These are phyloP conservation scores for Blastobotrys raffinosifermentans DNA, from an alignment of 1,139 yeast genomes.

Conservation along the genomic window DNA sequence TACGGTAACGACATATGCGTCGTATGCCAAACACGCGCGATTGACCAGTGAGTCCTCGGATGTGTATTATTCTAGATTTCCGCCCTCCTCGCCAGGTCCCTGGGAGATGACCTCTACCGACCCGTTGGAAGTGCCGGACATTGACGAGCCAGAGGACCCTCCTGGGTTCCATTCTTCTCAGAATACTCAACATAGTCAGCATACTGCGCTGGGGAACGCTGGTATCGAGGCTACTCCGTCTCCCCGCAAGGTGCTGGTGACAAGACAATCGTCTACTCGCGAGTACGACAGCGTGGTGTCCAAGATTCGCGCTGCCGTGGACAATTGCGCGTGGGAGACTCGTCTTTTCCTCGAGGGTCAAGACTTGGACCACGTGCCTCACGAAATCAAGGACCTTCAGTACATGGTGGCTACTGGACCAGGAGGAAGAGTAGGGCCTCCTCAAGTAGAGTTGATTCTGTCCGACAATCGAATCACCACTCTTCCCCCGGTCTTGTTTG, in stretches of 20 bases:
- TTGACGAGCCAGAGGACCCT: no score
- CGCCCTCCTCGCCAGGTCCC: slow-evolving; percentile 1
- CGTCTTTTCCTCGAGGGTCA: slow-evolving; percentile 19
- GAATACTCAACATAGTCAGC: no score
- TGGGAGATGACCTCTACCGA: slow-evolving; percentile 9
- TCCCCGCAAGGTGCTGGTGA: neutral
- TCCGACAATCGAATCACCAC: slow-evolving; percentile 45
- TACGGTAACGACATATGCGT: neutral
- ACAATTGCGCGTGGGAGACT: neutral
- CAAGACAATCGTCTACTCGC: no score
- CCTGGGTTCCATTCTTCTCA: no score
- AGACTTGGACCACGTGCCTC: slow-evolving; percentile 33
- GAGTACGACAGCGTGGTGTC: neutral
- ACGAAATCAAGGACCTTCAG: slow-evolving; percentile 3
- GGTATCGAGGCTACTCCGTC: no score
- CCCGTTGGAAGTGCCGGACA: slow-evolving; percentile 4
- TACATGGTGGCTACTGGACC: slow-evolving; percentile 11
- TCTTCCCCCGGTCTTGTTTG: slow-evolving; percentile 49
- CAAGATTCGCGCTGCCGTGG: neutral
- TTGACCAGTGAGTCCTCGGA: slow-evolving; percentile 2
- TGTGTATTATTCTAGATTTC: neutral
- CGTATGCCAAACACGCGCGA: slow-evolving; percentile 1
- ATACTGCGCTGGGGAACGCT: no score
- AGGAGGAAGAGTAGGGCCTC: slow-evolving; percentile 12
- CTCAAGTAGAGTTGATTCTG: slow-evolving; percentile 44